Evolutionary conservation across 371 early-diverging fungal genomes (phyloP), one percentile per base, ranked within the genome.

Genomic region (Circinella umbellata): DNA sequence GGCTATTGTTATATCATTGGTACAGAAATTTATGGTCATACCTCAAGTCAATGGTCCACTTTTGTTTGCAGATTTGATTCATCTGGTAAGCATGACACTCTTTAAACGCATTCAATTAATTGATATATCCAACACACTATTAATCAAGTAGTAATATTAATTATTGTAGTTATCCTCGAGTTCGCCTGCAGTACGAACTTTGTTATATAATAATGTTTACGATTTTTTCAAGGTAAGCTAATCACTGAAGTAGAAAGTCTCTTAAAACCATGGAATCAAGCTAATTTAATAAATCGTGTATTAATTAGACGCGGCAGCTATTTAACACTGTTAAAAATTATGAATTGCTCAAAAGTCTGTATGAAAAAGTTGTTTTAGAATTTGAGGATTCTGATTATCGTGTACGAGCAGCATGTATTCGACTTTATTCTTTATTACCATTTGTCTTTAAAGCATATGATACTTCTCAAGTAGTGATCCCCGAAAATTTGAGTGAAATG

Each of bases 351-450:
- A 37, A 68, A 34, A 69, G 68, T 17, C 64, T 88, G 1, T 77
- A 78, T 63, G 74, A 79, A 3, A 69, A 69, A 13, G 67, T 81
- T 3, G 72, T 77, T 13, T 42, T 68, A 0, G 86, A 84, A 18
- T 72, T 88, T 34, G 76, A 76, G 18, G 85, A 86, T 65, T 75
- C 83, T 3, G 86, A 88, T 42, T 83, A 85, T 63, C 76, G 86
- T 63, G 77, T 88, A 8, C 80, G 88, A 20, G 79, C 88, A 4
- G 76, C 77, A 2, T 81, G 81, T 34, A 76, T 88, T 13, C 78
- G 82, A 1, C 69, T 88, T 17, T 69, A 85, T 18, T 80, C 86
- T 3, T 70, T 79, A 1, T 63, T 86, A 18, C 81, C 88, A 1
- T 86, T 82, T 46, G 69, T 81, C 0, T 46, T 75, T 5, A 49